A percentile compares a stretch with the other conserved stretches of the same genome.
Evolutionary conservation across 306 rosid species (phyloP).

Genomic region (Biancaea sappan): DNA sequence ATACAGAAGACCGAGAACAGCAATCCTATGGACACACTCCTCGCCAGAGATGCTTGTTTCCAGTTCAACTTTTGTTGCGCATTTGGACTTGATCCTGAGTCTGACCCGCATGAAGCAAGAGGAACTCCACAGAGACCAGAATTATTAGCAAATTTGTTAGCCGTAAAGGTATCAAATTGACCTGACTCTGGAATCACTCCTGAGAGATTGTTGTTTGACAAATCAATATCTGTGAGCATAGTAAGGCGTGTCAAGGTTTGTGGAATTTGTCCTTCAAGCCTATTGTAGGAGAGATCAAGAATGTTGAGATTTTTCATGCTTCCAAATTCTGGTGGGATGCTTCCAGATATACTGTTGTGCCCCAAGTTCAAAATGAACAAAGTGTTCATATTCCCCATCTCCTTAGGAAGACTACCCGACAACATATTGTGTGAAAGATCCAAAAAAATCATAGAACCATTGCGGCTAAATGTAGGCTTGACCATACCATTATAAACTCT

Average conservation of each 20-base stretch:
- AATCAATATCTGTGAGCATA: constrained; percentile 56
- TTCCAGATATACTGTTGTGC: constrained; percentile 56
- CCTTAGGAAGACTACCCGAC: constrained; percentile 64
- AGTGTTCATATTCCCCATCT: constrained; percentile 56
- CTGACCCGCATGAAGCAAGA: constrained; percentile 42
- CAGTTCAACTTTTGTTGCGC: constrained; percentile 49
- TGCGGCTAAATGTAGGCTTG: constrained; percentile 53
- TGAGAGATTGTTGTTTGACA: constrained; percentile 55
- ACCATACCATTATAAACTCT: constrained; percentile 61
- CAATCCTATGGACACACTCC: constrained; percentile 70
- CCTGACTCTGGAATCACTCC: constrained; percentile 61
- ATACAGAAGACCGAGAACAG: constrained; percentile 66
- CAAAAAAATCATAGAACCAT: constrained; percentile 72
- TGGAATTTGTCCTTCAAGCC: constrained; percentile 62
- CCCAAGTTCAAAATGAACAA: constrained; percentile 60
- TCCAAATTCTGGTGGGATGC: constrained; percentile 63
- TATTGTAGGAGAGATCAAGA: constrained; percentile 69
- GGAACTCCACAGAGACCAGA: constrained; percentile 74
- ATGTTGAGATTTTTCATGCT: constrained; percentile 50
- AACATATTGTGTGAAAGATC: constrained; percentile 64
- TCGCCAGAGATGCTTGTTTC: constrained; percentile 57
- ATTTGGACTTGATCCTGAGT: constrained; percentile 17
- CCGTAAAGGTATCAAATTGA: constrained; percentile 64
- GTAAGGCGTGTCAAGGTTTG: constrained; percentile 50
- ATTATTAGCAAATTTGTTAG: constrained; percentile 50